These are phyloP conservation scores for Rhexocercosporidium sp. DNA, from an alignment of 2,329 filamentous ascomycete species.

Conservation along the genomic window DNA sequence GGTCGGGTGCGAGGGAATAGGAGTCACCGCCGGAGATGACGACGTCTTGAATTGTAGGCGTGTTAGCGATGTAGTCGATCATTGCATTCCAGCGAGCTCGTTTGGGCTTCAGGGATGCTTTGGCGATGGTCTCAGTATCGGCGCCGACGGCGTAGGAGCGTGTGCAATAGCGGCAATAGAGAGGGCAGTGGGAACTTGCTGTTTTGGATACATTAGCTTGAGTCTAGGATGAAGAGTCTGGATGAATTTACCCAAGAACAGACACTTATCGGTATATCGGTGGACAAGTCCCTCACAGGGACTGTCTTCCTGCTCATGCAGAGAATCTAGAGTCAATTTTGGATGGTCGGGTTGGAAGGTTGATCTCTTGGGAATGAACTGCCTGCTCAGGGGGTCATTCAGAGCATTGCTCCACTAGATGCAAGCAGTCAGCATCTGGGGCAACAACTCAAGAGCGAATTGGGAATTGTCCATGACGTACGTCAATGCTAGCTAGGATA, in stretches of 20 bases:
- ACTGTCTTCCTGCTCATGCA: slow-evolving; percentile 61
- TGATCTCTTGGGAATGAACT: slow-evolving; percentile 64
- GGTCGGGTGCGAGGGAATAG: slow-evolving; percentile 59
- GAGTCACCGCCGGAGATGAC: slow-evolving; percentile 68
- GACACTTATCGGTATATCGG: slow-evolving; percentile 66
- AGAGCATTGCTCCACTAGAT: slow-evolving; percentile 58
- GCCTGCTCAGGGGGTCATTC: slow-evolving; percentile 62
- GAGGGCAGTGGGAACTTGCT: slow-evolving; percentile 65
- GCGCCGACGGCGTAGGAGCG: slow-evolving; percentile 63
- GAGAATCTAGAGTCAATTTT: slow-evolving; percentile 58
- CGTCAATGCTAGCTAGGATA: slow-evolving; percentile 60
- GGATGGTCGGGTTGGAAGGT: slow-evolving; percentile 59
- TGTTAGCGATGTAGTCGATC: slow-evolving; percentile 61
- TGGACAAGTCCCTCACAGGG: slow-evolving; percentile 64
- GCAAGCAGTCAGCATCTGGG: neutral
- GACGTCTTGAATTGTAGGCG: slow-evolving; percentile 58
- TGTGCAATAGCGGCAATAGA: slow-evolving; percentile 68
- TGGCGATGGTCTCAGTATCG: slow-evolving; percentile 57
- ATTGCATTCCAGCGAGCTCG: slow-evolving; percentile 57
- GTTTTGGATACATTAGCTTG: neutral
- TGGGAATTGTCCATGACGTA: neutral
- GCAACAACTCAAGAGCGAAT: neutral
- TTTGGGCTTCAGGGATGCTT: slow-evolving; percentile 48
- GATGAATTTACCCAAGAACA: slow-evolving; percentile 59
- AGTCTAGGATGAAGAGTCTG: neutral